Conservation (phyloP, 2,329 filamentous ascomycete species). For the Paraphoma sp. region DNA sequence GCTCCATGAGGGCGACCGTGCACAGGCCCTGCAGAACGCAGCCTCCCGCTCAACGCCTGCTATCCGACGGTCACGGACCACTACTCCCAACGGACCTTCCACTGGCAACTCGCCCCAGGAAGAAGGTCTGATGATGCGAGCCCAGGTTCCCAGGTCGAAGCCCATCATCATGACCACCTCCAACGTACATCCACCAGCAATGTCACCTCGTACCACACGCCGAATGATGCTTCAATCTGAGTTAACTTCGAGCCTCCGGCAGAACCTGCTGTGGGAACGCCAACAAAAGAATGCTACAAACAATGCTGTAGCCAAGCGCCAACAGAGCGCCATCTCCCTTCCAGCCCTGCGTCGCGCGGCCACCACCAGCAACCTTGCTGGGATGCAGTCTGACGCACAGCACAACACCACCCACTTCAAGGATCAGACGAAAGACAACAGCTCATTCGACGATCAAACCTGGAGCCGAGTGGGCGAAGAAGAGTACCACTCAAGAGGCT, state of each 20-base stretch:
- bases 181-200: slow-evolving; percentile 73
- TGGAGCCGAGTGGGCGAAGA: slow-evolving; percentile 70
- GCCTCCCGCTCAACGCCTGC: slow-evolving; percentile 64
- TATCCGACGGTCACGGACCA: slow-evolving; percentile 67
- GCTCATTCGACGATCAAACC: slow-evolving; percentile 73
- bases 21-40: slow-evolving; percentile 71
- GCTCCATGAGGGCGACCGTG: slow-evolving; percentile 80
- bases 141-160: slow-evolving; percentile 70
- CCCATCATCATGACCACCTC: slow-evolving; percentile 78
- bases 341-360: slow-evolving; percentile 43
- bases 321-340: slow-evolving; percentile 67
- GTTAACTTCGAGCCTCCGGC: slow-evolving; percentile 88
- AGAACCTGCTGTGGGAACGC: slow-evolving; percentile 92
- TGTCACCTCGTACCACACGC: slow-evolving; percentile 90
- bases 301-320: slow-evolving; percentile 85
- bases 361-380: slow-evolving; percentile 82
- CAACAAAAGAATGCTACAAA: slow-evolving; percentile 91
- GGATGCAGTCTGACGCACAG: slow-evolving; percentile 73
- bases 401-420: slow-evolving; percentile 57
- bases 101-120: slow-evolving; percentile 64
- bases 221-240: slow-evolving; percentile 96
- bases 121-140: slow-evolving; percentile 66
- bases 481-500: slow-evolving; percentile 82
- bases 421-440: slow-evolving; percentile 66
- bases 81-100: slow-evolving; percentile 72